A percentile compares a stretch with the other conserved stretches of the same genome.
These are phyloP conservation scores for Lecanosticta acicola DNA, from an alignment of 2,329 filamentous ascomycete species.

Conservation along the genomic window DNA sequence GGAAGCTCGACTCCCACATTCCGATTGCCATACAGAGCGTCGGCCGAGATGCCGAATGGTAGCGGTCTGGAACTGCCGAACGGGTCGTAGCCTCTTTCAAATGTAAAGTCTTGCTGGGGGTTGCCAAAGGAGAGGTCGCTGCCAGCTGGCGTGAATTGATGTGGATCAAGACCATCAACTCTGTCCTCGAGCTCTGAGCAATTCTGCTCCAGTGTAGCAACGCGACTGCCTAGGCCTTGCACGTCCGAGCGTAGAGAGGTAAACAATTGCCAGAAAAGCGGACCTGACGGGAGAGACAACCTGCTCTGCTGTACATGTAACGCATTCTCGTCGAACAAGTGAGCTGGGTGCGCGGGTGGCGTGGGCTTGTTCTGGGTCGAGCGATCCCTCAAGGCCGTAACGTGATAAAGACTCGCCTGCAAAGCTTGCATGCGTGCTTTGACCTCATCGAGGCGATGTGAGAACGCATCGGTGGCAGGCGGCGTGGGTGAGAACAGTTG, in stretches of 20 bases:
- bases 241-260: conserved; percentile 19
- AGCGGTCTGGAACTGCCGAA: not conserved
- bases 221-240: conserved; percentile 12
- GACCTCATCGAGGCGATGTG: conserved; percentile 10
- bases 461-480: conserved; percentile 9
- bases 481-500: conserved; percentile 1
- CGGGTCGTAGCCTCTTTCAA: too few relatives aligned
- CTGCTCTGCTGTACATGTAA: not conserved
- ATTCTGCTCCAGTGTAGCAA: conserved; percentile 18
- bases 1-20: not conserved
- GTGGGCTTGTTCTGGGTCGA: too few relatives aligned
- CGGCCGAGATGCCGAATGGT: too few relatives aligned
- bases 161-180: conserved; percentile 17
- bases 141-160: conserved; percentile 16
- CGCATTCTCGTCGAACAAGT: too few relatives aligned
- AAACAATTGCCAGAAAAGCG: conserved; percentile 24
- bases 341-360: too few relatives aligned
- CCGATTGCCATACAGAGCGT: too few relatives aligned
- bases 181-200: conserved; percentile 23
- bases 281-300: conserved; percentile 15
- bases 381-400: not conserved
- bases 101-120: too few relatives aligned
- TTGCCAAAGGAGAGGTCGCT: too few relatives aligned
- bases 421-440: conserved; percentile 13
- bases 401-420: conserved; percentile 7